Base-by-base conservation (phyloP, 768 basidiomycete genomes). In the Postia placenta region DNA sequence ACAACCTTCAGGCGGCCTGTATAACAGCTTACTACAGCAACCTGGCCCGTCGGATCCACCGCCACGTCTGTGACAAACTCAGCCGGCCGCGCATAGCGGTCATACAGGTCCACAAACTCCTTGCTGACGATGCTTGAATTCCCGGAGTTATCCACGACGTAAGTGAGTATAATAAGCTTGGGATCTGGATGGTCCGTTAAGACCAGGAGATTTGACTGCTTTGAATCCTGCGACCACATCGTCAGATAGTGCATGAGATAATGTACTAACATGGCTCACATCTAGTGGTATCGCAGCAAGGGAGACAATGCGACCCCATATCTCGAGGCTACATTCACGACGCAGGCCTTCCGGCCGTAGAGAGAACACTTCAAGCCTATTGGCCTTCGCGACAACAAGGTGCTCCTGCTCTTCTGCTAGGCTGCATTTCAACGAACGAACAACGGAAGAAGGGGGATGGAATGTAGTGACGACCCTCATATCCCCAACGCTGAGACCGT, bases 151-250 rank as follows among this genome's bases (percentile, higher is more conserved):
- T 69, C 61, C 30, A 72, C 68, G 2, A 63, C 62, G 59, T 81
- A 85, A 2, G 68, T 61, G 35, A 92, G 68, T 54, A 89, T 71
- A 28, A 90, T 64, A 11, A 91, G 71, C 51, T 82, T 80, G 7
- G 88, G 85, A 27, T 86, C 79, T 1, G 88, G 87, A 56, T 89
- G 87, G 51, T 86, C 86, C 0, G 85, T 75, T 60, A 91, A 72
- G 26, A 88, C 72, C 19, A 88, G 62, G 12, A 91, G 57, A 59
- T 80, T 80, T 24, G 72, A 73, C 33, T 44, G 19, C 37, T 47
- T 26, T 43, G 38, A 44, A 14, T 35, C 37, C 40, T 14, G 35
- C 22, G 24, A 50, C 14, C 42, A 48, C 12, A 15, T 23, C 39
- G 12, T n/a, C 39, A 7, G 9, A 9, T 23, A 23, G 19, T 23